A percentile compares a stretch with the other conserved stretches of the same genome.
These are phyloP conservation scores for Coniella lustricola DNA, from an alignment of 2,329 filamentous ascomycete genomes.

Conservation along the genomic window DNA sequence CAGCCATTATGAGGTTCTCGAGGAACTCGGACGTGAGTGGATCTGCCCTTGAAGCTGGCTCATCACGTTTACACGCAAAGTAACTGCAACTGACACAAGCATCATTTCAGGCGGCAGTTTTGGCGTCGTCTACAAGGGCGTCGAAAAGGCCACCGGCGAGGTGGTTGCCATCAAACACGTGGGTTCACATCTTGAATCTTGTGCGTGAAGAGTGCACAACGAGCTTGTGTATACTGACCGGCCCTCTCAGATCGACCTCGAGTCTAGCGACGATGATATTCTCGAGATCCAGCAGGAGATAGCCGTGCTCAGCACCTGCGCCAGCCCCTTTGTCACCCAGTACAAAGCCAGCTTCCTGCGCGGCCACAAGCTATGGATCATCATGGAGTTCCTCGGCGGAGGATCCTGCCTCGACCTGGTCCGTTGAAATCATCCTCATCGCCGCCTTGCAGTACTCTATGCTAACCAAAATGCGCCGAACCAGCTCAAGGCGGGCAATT, in stretches of 20 bases:
- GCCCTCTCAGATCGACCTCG: slow-evolving; percentile 76
- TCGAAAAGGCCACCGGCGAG: slow-evolving; percentile 83
- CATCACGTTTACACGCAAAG: slow-evolving; percentile 2
- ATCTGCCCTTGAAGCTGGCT: too few species aligned
- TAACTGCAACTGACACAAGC: slow-evolving; percentile 7
- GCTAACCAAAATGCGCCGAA: slow-evolving; percentile 19
- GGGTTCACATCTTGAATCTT: slow-evolving; percentile 28
- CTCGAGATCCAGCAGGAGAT: slow-evolving; percentile 98
- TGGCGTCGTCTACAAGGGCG: slow-evolving; percentile 93
- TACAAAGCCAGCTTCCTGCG: slow-evolving; percentile 96
- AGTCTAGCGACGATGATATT: slow-evolving; percentile 97
- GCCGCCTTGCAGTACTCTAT: background rate
- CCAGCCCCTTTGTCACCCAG: slow-evolving; percentile 87
- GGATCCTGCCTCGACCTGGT: slow-evolving; percentile 93
- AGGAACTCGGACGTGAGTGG: slow-evolving; percentile 85
- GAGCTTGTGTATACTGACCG: slow-evolving; percentile 9
- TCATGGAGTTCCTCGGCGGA: slow-evolving; percentile 96
- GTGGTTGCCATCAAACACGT: slow-evolving; percentile 96
- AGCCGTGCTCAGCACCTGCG: slow-evolving; percentile 87
- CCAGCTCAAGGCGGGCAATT: slow-evolving; percentile 81
- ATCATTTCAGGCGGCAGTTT: slow-evolving; percentile 92
- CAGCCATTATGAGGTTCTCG: slow-evolving; percentile 85
- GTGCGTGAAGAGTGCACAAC: background rate
- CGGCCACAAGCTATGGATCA: slow-evolving; percentile 96
- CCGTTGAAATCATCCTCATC: slow-evolving; percentile 26